Evolutionary conservation across 2,329 filamentous ascomycete species (phyloP).

Genomic region (Cadophora sp.): DNA sequence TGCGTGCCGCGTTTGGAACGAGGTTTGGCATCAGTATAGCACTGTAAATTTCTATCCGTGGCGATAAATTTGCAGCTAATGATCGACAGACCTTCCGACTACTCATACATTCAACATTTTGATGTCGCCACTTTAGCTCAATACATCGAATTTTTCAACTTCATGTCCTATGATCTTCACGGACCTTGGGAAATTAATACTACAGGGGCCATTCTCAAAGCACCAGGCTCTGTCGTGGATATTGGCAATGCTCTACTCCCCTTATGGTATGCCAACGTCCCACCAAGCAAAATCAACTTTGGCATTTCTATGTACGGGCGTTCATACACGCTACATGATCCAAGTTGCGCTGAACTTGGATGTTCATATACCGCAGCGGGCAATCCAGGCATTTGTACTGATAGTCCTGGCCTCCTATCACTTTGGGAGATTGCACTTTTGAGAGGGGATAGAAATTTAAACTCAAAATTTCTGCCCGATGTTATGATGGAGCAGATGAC

Average conservation of each 20-base stretch:
- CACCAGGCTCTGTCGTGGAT: constrained; percentile 52
- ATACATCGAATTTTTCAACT: constrained; percentile 44
- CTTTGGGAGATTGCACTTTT: constrained; percentile 44
- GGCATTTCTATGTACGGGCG: constrained; percentile 56
- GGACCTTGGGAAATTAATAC: constrained; percentile 48
- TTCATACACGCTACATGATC: constrained; percentile 47
- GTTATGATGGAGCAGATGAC: constrained; percentile 40
- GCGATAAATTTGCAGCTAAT: background rate
- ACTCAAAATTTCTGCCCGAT: constrained; percentile 36
- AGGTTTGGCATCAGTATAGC: constrained; percentile 51
- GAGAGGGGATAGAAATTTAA: constrained; percentile 33
- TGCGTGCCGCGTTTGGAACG: constrained; percentile 43
- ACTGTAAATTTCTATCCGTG: constrained; percentile 36
- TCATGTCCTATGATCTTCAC: constrained; percentile 46
- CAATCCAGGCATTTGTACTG: constrained; percentile 42
- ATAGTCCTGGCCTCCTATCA: constrained; percentile 43
- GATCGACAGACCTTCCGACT: constrained; percentile 40
- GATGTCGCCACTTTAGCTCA: constrained; percentile 38
- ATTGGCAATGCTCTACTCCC: constrained; percentile 48
- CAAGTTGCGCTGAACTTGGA: constrained; percentile 35
- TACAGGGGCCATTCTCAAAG: constrained; percentile 43
- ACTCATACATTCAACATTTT: constrained; percentile 44
- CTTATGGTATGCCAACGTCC: constrained; percentile 50
- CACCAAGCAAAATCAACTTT: constrained; percentile 52
- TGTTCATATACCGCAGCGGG: constrained; percentile 37